phyloP scores from a whole-genome alignment of 2,329 filamentous ascomycete species.

The Aspergillus viridinutans region DNA sequence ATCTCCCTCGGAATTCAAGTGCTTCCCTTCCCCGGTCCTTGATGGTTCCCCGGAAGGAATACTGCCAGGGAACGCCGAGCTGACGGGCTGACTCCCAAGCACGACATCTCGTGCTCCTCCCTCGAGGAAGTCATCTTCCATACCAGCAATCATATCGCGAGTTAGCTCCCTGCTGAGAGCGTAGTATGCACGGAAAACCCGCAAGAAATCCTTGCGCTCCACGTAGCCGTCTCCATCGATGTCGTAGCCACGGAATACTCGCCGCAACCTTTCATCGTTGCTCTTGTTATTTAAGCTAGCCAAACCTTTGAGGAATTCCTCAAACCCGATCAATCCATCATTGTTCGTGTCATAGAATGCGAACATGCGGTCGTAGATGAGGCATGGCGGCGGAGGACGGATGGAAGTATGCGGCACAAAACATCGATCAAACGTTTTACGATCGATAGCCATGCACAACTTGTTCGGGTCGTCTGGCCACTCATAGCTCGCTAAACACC shows the following conservation, averaged over 20 bases:
- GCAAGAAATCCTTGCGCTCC: slow-evolving; percentile 78
- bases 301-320: slow-evolving; percentile 83
- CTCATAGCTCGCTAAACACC: slow-evolving; percentile 81
- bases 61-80: slow-evolving; percentile 69
- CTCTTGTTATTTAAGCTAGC: slow-evolving; percentile 58
- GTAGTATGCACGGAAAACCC: slow-evolving; percentile 91
- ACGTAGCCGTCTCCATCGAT: slow-evolving; percentile 84
- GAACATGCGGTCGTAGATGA: slow-evolving; percentile 95
- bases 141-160: slow-evolving; percentile 71
- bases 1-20: slow-evolving; percentile 59
- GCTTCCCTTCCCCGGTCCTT: slow-evolving; percentile 64
- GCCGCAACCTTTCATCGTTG: slow-evolving; percentile 62
- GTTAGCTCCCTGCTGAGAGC: slow-evolving; percentile 86
- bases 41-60: slow-evolving; percentile 61
- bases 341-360: slow-evolving; percentile 90
- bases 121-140: slow-evolving; percentile 73
- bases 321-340: slow-evolving; percentile 84
- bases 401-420: slow-evolving; percentile 81
- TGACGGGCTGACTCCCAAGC: slow-evolving; percentile 69
- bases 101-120: slow-evolving; percentile 73
- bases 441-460: slow-evolving; percentile 79
- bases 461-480: slow-evolving; percentile 77
- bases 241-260: slow-evolving; percentile 86
- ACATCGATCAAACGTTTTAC: slow-evolving; percentile 86
- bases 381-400: slow-evolving; percentile 72